These are phyloP conservation scores for Daucus carota DNA, from an alignment of 129 eudicot genomes.

Conservation along the genomic window DNA sequence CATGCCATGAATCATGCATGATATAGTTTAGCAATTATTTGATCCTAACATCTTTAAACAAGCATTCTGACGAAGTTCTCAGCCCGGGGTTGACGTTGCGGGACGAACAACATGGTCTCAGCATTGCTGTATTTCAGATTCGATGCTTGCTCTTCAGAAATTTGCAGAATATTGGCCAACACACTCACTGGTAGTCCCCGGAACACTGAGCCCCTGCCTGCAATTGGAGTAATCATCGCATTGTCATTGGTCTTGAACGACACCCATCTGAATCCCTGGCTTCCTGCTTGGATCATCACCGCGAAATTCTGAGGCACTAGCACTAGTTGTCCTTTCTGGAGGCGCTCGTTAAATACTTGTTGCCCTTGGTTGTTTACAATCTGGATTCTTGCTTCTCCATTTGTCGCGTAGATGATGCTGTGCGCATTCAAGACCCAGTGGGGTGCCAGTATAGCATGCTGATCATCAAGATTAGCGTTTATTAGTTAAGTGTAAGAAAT, in stretches of 20 bases:
- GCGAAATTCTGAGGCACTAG: conserved; percentile 70
- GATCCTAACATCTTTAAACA: no score
- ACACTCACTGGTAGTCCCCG: conserved; percentile 45
- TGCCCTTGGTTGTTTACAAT: conserved; percentile 54
- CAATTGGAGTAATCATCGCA: conserved; percentile 54
- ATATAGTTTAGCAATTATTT: no score
- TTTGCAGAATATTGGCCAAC: conserved; percentile 36
- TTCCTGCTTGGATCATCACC: conserved; percentile 52
- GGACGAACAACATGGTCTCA: conserved; percentile 31
- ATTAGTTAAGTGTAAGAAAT: background rate
- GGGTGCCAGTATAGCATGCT: conserved; percentile 76
- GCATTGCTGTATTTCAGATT: conserved; percentile 39
- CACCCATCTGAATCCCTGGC: conserved; percentile 65
- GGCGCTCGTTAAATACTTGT: conserved; percentile 38
- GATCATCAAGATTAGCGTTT: background rate
- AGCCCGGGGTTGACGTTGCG: background rate
- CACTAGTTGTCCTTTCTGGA: conserved; percentile 52
- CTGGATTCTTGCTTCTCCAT: conserved; percentile 56
- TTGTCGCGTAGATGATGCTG: conserved; percentile 30
- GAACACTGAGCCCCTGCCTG: conserved; percentile 51
- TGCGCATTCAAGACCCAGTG: conserved; percentile 69
- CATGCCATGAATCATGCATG: no score
- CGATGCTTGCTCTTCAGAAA: conserved; percentile 44
- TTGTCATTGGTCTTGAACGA: conserved; percentile 73
- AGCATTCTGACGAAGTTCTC: no score